Evolutionary conservation across 2,329 filamentous ascomycete genomes (phyloP), one percentile per base, ranked within the genome.

Genomic region (Thielaviopsis punctulata): DNA sequence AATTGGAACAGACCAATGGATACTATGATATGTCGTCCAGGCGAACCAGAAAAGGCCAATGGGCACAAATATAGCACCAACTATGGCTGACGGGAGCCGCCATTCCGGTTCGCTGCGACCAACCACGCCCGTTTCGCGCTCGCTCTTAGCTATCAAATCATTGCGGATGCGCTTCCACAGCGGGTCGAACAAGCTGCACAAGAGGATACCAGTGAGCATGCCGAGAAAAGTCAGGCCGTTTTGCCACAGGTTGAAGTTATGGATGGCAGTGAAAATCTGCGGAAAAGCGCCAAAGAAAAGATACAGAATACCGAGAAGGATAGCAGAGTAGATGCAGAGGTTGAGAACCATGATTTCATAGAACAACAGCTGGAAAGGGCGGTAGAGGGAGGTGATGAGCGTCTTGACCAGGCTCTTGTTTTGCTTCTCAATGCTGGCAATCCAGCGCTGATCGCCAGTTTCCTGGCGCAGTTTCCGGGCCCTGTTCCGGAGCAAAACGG

Each of bases 241-340:
- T 65, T 94, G 84, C 72, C 83, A 92, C 10, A 87, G 69, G 51
- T 77, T 79, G 68, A 95, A 88, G 19, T 76, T 79, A 63, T 93
- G 83, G 46, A 84, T 80, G 45, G 73, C 76, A 23, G 72, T 64
- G 61, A 95, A 95, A 15, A 95, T 80, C 45, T 93, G 69, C 4
- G 83, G 77, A 60, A 95, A 94, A 0, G 88, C 87, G 19, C 87
- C 87, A 63, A 94, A 93, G 69, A 93, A 94, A 39, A 95, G 77
- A 62, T 95, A 95, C 2, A 95, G 68, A 45, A 94, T 83, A 4
- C 88, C 89, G 7, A 95, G 72, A n/a, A 95, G 69, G 51, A 95
- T 77, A 39, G 87, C 86, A 1, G 85, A 86, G 59, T 89, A 84
- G 21, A 92, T 67, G 65, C 87, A 92, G 23, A 95, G 77, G 58